Percentiles rank a stretch among this genome's conserved stretches.
Evolutionary conservation across 1,284 basidiomycete species (phyloP).

Genomic region (Heterobasidion occidentale): DNA sequence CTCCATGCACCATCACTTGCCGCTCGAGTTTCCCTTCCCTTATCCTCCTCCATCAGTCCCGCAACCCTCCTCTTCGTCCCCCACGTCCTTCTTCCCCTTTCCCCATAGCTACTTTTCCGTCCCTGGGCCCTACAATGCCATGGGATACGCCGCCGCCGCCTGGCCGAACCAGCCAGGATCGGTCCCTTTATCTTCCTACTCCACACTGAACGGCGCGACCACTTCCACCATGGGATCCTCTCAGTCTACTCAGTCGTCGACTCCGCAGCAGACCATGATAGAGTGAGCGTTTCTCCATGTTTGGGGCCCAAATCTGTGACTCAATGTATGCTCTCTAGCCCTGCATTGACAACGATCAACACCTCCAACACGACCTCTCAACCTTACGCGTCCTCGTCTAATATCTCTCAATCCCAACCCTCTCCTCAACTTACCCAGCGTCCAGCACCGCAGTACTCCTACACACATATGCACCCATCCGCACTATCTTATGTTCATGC

Average conservation of each 20-base stretch:
- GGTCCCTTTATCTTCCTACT: constrained; percentile 65
- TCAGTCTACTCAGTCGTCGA: constrained; percentile 19
- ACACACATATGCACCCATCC: constrained; percentile 30
- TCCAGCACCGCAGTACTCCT: constrained; percentile 23
- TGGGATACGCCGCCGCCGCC: constrained; percentile 37
- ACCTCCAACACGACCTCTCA: constrained; percentile 23
- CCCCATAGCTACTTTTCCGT: constrained; percentile 24
- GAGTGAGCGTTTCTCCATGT: constrained; percentile 31
- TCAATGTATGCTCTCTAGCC: constrained; percentile 24
- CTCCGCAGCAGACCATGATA: constrained; percentile 37
- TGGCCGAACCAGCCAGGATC: constrained; percentile 36
- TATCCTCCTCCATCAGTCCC: constrained; percentile 14
- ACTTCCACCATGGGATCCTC: constrained; percentile 23
- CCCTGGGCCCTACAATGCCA: constrained; percentile 39
- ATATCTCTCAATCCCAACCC: constrained; percentile 14
- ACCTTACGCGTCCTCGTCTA: constrained; percentile 26
- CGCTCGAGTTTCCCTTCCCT: constrained; percentile 8
- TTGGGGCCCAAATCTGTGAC: not conserved
- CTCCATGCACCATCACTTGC: constrained; percentile 5
- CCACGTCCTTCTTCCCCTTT: constrained; percentile 30
- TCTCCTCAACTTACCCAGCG: constrained; percentile 27
- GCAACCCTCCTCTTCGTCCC: constrained; percentile 30
- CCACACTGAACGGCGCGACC: constrained; percentile 66
- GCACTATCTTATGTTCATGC: constrained; percentile 25
- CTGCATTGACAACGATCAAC: constrained; percentile 42